A percentile compares a stretch with the other conserved stretches of the same genome.
Evolutionary conservation across 1,284 basidiomycete genomes (phyloP).

Genomic region (Boletus hoseneyae): DNA sequence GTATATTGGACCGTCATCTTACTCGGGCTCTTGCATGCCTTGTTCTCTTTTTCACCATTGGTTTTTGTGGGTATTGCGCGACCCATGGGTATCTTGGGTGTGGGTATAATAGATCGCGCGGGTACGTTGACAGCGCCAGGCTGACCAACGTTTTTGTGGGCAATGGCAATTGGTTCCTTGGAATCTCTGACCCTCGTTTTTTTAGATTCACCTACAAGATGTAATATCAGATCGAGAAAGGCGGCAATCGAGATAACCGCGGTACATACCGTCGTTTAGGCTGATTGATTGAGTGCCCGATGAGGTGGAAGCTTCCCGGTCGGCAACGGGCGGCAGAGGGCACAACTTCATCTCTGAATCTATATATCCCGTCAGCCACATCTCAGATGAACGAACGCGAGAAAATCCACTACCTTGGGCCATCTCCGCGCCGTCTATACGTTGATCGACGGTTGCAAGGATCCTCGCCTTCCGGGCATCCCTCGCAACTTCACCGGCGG

Average conservation of each 20-base stretch:
- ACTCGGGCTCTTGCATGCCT: not conserved
- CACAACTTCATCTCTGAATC: not conserved
- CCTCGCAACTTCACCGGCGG: slow-evolving; percentile 4
- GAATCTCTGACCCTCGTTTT: not conserved
- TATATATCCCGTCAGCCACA: slow-evolving; percentile 2
- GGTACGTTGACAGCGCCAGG: no score
- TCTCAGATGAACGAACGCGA: not conserved
- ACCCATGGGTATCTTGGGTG: slow-evolving; percentile 7
- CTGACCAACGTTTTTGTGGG: not conserved
- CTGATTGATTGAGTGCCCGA: not conserved
- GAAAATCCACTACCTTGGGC: slow-evolving; percentile 10
- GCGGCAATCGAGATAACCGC: not conserved
- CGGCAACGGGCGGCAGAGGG: not conserved
- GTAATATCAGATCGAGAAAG: not conserved
- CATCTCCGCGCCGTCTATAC: not conserved
- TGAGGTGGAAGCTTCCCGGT: not conserved
- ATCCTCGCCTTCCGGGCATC: not conserved
- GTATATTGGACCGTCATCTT: slow-evolving; percentile 5
- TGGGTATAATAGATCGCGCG: not conserved
- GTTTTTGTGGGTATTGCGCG: slow-evolving; percentile 5
- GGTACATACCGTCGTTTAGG: slow-evolving; percentile 7
- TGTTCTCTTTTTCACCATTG: not conserved
- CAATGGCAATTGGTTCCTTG: not conserved
- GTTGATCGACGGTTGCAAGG: not conserved
- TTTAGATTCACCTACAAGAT: not conserved